Percentiles rank a stretch among this genome's conserved stretches.
Evolutionary conservation across 805 yeast genomes (phyloP).

Genomic region (Candida multigemmis): DNA sequence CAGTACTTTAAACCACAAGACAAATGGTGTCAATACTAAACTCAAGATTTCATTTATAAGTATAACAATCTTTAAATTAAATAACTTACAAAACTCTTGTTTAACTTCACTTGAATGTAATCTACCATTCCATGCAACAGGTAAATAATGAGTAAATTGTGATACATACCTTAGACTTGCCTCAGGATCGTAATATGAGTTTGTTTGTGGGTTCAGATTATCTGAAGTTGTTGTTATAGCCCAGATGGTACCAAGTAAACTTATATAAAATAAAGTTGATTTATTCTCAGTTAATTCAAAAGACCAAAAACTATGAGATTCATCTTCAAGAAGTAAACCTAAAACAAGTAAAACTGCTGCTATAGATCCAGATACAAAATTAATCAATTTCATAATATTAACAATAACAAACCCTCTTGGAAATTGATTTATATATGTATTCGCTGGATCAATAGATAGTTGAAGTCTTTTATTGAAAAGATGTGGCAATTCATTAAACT

Average conservation of each 20-base stretch:
- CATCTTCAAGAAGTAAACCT: slow-evolving; percentile 81
- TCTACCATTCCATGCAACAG: slow-evolving; percentile 76
- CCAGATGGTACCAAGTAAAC: slow-evolving; percentile 80
- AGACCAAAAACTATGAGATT: slow-evolving; percentile 64
- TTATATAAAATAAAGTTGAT: slow-evolving; percentile 80
- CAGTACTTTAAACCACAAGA: slow-evolving; percentile 81
- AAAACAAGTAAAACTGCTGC: slow-evolving; percentile 62
- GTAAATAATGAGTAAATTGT: slow-evolving; percentile 84
- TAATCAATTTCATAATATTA: slow-evolving; percentile 27
- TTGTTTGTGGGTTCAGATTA: slow-evolving; percentile 2
- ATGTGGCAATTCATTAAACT: slow-evolving; percentile 88
- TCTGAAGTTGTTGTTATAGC: slow-evolving; percentile 54
- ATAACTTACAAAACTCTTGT: slow-evolving; percentile 70
- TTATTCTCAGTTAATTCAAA: slow-evolving; percentile 79
- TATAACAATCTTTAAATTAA: slow-evolving; percentile 62
- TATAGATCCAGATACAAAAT: slow-evolving; percentile 78
- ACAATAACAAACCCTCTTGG: slow-evolving; percentile 58
- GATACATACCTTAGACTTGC: slow-evolving; percentile 72
- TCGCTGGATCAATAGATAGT: slow-evolving; percentile 70
- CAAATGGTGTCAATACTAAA: slow-evolving; percentile 76
- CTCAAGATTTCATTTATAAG: slow-evolving; percentile 75
- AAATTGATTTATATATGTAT: slow-evolving; percentile 79
- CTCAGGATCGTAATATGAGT: slow-evolving; percentile 82
- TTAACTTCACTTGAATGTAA: slow-evolving; percentile 82
- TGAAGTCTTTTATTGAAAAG: slow-evolving; percentile 73